Evolutionary conservation across 208 protist genomes (phyloP).

Genomic region (Lotmaria passim): DNA sequence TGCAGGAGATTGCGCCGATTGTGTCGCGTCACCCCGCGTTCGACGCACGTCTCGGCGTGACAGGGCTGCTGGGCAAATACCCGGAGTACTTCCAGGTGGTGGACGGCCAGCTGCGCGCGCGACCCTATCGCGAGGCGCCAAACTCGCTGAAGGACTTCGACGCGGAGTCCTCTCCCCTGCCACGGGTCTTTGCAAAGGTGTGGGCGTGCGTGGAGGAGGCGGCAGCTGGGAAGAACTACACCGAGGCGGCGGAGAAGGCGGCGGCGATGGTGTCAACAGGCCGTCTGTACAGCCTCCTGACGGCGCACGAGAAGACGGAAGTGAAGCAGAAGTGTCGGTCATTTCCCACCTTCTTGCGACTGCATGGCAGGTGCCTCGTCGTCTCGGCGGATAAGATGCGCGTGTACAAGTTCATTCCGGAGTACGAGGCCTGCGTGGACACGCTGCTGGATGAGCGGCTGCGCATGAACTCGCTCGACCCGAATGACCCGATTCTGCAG

Average conservation of each 20-base stretch:
- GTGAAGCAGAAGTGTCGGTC: slow-evolving; percentile 68
- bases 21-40: slow-evolving; percentile 82
- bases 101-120: slow-evolving; percentile 70
- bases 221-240: slow-evolving; percentile 70
- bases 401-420: slow-evolving; percentile 69
- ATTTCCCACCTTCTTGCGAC: slow-evolving; percentile 83
- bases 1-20: slow-evolving; percentile 81
- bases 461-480: slow-evolving; percentile 50
- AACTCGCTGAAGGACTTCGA: slow-evolving; percentile 74
- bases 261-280: slow-evolving; percentile 66
- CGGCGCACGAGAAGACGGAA: slow-evolving; percentile 47
- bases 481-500: slow-evolving; percentile 68
- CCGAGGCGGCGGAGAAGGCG: slow-evolving; percentile 40
- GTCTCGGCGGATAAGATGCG: slow-evolving; percentile 79
- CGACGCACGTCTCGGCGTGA: slow-evolving; percentile 78
- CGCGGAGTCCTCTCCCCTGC: slow-evolving; percentile 57
- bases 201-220: slow-evolving; percentile 48
- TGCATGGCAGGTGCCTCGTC: slow-evolving; percentile 78
- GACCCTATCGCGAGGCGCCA: slow-evolving; percentile 73
- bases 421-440: slow-evolving; percentile 82
- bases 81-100: slow-evolving; percentile 88
- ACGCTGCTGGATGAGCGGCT: slow-evolving; percentile 74
- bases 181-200: slow-evolving; percentile 61
- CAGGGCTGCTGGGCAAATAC: slow-evolving; percentile 85
- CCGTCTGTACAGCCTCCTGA: slow-evolving; percentile 71